These are phyloP conservation scores for Paecilomyces sp. DNA, from an alignment of 2,329 filamentous ascomycete species.

Conservation along the genomic window DNA sequence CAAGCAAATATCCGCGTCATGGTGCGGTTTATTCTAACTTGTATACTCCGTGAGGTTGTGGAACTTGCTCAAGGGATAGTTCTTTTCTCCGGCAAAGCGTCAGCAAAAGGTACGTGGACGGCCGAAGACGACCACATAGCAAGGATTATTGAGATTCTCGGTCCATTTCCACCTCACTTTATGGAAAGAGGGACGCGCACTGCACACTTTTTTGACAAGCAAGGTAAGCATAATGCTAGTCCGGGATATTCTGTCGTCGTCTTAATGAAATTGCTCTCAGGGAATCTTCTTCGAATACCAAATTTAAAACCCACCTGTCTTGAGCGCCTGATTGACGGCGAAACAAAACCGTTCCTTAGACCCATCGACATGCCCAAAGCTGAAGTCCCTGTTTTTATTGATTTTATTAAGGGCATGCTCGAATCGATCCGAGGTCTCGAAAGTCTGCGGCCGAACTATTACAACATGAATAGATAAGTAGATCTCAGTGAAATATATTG, in stretches of 20 bases:
- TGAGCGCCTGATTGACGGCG: slow-evolving; percentile 15
- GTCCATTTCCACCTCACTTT: neutral
- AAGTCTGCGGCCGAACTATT: slow-evolving; percentile 17
- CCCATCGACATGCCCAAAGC: slow-evolving; percentile 16
- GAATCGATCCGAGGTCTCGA: slow-evolving; percentile 14
- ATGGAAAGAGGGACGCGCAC: neutral
- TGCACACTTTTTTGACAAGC: neutral
- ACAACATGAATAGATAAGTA: slow-evolving; percentile 15
- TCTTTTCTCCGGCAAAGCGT: slow-evolving; percentile 14
- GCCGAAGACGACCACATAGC: slow-evolving; percentile 19
- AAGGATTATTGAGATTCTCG: slow-evolving; percentile 9
- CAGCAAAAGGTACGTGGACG: slow-evolving; percentile 15
- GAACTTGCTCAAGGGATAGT: slow-evolving; percentile 19
- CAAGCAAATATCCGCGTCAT: slow-evolving; percentile 3
- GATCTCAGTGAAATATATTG: neutral
- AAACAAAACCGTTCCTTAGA: slow-evolving; percentile 14
- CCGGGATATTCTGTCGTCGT: neutral
- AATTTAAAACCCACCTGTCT: slow-evolving; percentile 15
- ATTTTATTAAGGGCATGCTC: slow-evolving; percentile 18
- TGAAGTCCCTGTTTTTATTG: slow-evolving; percentile 17
- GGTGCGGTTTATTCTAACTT: neutral
- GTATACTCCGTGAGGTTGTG: slow-evolving; percentile 8
- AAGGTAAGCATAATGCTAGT: neutral
- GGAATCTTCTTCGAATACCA: slow-evolving; percentile 16
- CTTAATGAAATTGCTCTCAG: slow-evolving; percentile 3